Conservation (phyloP, 164 flowering plant species). For the Aristolochia fimbriata region DNA sequence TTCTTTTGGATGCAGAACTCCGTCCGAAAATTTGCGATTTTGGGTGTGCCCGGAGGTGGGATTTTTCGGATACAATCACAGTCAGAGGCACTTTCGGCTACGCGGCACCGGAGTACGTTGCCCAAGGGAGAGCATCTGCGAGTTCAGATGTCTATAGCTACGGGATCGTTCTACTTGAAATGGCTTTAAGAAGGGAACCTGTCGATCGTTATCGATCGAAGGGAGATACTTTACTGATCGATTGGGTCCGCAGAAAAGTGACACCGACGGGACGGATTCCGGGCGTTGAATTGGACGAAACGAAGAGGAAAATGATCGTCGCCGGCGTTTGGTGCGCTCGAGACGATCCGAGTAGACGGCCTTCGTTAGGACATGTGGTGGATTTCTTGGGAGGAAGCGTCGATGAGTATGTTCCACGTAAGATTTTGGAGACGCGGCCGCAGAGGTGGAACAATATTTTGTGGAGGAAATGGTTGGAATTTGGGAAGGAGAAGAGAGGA, state of each 20-base stretch:
- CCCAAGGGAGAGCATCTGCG: neutral
- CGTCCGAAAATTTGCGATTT: conserved; percentile 6
- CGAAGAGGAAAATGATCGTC: conserved; percentile 1
- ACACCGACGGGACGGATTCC: neutral
- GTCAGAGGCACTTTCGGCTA: conserved; percentile 7
- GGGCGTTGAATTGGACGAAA: neutral
- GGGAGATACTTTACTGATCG: neutral
- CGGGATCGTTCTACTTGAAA: conserved; percentile 3
- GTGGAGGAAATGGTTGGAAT: too few relatives aligned
- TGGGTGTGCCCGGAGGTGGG: neutral
- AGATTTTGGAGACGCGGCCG: too few relatives aligned
- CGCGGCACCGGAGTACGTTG: conserved; percentile 1
- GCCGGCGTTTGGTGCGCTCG: conserved; percentile 10
- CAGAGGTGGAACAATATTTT: too few relatives aligned
- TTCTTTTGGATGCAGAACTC: conserved; percentile 5
- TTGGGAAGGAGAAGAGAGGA: too few relatives aligned
- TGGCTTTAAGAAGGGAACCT: neutral
- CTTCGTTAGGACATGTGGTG: conserved; percentile 5
- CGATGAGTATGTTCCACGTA: too few relatives aligned
- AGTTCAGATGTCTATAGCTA: conserved; percentile 9
- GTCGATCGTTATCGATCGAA: neutral
- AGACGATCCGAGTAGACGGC: conserved; percentile 2
- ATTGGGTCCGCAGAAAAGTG: neutral
- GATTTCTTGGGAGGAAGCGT: conserved; percentile 7
- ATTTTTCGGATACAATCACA: neutral